Base-by-base conservation (phyloP, 2,329 filamentous ascomycete species). In the Arachnomyces sp. region DNA sequence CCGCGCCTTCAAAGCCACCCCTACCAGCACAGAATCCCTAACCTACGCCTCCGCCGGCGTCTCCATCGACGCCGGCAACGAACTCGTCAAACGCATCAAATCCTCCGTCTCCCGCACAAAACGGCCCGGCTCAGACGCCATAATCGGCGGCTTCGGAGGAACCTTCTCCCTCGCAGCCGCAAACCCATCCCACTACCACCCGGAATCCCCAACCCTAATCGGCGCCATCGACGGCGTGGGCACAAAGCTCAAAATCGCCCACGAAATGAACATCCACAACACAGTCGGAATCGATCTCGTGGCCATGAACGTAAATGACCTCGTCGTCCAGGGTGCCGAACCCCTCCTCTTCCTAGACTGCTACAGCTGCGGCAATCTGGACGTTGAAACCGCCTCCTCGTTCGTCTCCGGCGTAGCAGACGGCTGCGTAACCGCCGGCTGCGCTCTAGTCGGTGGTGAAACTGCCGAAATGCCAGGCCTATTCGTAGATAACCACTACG, bases 391-490 rank as follows among this genome's bases (percentile, higher is more conserved):
- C 3, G 87, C 88, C 0, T 81, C 84, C 8, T 75, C 79, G n/a
- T 96, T 98, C 57, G 85, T 98, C 31, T 78, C 87, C 56, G 89
- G 92, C 47, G 88, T 98, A 2, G 88, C 89, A 2, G 75, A 82
- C 21, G 92, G 92, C 35, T 98, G 92, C 66, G 78, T 79, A 44
- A 78, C 88, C 56, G 80, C 90, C 1, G 83, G 83, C 33, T 95
- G 90, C 57, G 89, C 89, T 12, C 75, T 98, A 3, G 85, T 96
- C n/a, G 92, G 92, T 30, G 92, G 92, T 33, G 92, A 98, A 67
- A 98, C 92, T 1, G 92, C 92, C 5, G 92, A 98, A 67, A 96
- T 98, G 92, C 90, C 90, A 0, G 89, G 89, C 40, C 86, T 96
- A 72, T 95, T 95, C 68, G 74, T 82, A 48, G 80, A 77, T 39